Percentiles rank a stretch among this genome's conserved stretches.
These are phyloP conservation scores for Penicillium sp. DNA, from an alignment of 2,329 filamentous ascomycete genomes.

Conservation along the genomic window DNA sequence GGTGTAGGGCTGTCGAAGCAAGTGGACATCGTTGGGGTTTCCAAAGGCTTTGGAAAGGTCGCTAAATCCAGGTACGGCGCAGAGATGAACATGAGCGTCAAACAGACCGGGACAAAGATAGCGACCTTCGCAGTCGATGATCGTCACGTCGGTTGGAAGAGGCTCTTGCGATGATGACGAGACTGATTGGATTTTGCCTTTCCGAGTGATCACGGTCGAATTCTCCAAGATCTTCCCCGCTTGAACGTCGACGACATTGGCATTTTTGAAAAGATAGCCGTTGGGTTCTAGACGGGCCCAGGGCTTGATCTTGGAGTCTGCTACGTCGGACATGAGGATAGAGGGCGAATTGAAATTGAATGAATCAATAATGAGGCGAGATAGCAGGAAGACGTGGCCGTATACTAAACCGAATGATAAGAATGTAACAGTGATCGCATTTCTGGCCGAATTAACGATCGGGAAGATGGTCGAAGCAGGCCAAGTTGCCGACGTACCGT, in stretches of 20 bases:
- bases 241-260: conserved; percentile 24
- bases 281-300: conserved; percentile 20
- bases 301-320: conserved; percentile 24
- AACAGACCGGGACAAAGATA: conserved; percentile 28
- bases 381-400: not conserved
- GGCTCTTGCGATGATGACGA: conserved; percentile 9
- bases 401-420: not conserved
- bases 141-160: conserved; percentile 6
- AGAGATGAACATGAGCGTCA: conserved; percentile 28
- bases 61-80: conserved; percentile 24
- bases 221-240: conserved; percentile 17
- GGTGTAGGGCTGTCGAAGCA: conserved; percentile 24
- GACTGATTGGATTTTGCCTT: conserved; percentile 21
- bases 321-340: conserved; percentile 13
- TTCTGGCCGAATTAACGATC: not conserved
- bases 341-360: not conserved
- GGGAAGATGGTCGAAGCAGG: conserved; percentile 7
- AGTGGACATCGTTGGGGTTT: conserved; percentile 21
- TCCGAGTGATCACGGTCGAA: conserved; percentile 12
- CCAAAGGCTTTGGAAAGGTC: conserved; percentile 23
- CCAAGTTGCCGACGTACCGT: conserved; percentile 10
- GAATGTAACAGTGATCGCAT: not conserved
- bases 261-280: conserved; percentile 22
- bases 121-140: conserved; percentile 18
- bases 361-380: not conserved